These are phyloP conservation scores for Chloroidium sp. DNA, from an alignment of 163 green algal species.

Conservation along the genomic window DNA sequence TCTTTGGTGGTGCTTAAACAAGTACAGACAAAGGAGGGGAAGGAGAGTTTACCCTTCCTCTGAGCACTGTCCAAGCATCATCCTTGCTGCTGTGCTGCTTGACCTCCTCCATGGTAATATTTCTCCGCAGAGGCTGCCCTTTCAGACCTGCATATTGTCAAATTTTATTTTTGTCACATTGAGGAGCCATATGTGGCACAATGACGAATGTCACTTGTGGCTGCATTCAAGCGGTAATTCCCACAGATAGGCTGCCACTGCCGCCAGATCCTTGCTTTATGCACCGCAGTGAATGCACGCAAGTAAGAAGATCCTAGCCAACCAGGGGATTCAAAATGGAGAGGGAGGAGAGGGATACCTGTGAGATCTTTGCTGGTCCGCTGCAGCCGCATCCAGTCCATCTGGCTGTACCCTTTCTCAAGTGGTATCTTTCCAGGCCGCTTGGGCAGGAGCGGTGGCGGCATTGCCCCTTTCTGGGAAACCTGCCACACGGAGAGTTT, in stretches of 20 bases:
- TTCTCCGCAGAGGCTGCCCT: constrained; percentile 22
- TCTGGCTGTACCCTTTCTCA: constrained; percentile 80
- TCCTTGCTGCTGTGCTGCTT: constrained; percentile 54
- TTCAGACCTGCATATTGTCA: constrained; percentile 16
- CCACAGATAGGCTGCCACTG: not conserved
- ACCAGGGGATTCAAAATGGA: too few relatives aligned
- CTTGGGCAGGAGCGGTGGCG: not conserved
- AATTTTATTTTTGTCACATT: too few relatives aligned
- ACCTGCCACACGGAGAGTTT: too few relatives aligned
- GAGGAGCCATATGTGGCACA: too few relatives aligned
- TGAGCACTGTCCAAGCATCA: constrained; percentile 65
- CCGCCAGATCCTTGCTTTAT: not conserved
- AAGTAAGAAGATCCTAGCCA: not conserved
- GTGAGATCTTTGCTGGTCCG: constrained; percentile 44
- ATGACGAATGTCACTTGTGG: too few relatives aligned
- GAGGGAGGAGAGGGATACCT: constrained; percentile 13
- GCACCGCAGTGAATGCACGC: not conserved
- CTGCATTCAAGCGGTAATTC: too few relatives aligned
- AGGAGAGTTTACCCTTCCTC: constrained; percentile 34
- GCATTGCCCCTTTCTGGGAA: not conserved
- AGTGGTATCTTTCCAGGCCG: constrained; percentile 51
- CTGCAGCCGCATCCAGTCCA: constrained; percentile 72
- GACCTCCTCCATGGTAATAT: constrained; percentile 76
- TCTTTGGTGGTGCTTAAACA: too few relatives aligned
- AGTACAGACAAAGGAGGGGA: not conserved